A percentile compares a stretch with the other conserved stretches of the same genome.
Evolutionary conservation across 176 grass and related monocot genomes (phyloP).

Genomic region (Olyra latifolia): DNA sequence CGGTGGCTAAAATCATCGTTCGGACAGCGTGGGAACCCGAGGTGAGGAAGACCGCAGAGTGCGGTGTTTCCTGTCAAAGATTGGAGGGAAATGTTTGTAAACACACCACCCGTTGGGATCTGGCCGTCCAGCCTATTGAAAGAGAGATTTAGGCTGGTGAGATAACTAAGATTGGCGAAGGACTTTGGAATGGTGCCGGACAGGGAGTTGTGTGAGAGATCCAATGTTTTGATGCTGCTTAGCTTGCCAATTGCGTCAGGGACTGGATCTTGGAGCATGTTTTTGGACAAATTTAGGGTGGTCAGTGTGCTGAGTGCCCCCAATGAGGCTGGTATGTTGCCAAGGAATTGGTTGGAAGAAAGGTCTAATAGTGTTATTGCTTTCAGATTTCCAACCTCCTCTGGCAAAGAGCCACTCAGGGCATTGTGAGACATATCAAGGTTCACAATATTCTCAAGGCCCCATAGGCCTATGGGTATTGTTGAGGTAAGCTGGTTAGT

Average conservation of each 20-base stretch:
- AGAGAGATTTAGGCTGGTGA: conserved; percentile 38
- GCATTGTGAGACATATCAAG: conserved; percentile 23
- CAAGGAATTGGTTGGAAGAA: conserved; percentile 29
- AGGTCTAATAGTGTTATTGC: conserved; percentile 18
- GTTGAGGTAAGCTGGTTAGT: conserved; percentile 29
- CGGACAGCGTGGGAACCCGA: conserved; percentile 25
- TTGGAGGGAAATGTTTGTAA: conserved; percentile 32
- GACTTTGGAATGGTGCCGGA: conserved; percentile 36
- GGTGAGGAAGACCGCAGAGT: conserved; percentile 13
- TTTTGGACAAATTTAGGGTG: conserved; percentile 13
- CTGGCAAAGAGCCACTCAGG: conserved; percentile 18
- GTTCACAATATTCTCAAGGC: background rate
- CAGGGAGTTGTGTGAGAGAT: conserved; percentile 33
- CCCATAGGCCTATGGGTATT: conserved; percentile 33
- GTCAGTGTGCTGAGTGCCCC: conserved; percentile 12
- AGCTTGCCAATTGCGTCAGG: conserved; percentile 11
- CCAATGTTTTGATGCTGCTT: conserved; percentile 15
- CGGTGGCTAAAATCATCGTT: background rate
- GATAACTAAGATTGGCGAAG: background rate
- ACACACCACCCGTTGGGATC: conserved; percentile 23
- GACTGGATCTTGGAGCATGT: conserved; percentile 12
- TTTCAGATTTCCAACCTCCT: conserved; percentile 20
- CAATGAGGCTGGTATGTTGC: conserved; percentile 24
- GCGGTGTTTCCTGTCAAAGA: conserved; percentile 28
- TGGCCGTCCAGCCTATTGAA: conserved; percentile 32